Evolutionary conservation across 139 green algal genomes (phyloP).

Genomic region (Zygnema circumcarinatum): DNA sequence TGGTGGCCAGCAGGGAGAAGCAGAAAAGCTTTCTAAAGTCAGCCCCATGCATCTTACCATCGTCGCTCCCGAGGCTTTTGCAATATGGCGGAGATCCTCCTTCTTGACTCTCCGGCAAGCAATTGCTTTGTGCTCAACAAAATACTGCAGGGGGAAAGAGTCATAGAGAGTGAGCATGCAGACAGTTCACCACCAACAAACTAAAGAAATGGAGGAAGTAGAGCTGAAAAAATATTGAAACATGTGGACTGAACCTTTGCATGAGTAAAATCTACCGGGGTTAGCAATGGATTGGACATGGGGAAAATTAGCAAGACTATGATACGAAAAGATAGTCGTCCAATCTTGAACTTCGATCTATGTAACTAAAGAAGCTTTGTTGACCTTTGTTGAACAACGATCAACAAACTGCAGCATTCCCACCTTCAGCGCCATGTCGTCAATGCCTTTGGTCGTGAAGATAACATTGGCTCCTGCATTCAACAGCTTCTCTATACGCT

Average conservation of each 20-base stretch:
- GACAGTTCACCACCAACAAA: background rate
- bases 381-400: too few species aligned
- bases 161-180: background rate
- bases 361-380: too few species aligned
- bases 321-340: too few species aligned
- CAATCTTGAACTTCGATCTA: too few species aligned
- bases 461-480: slow-evolving; percentile 95
- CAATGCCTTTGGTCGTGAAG: slow-evolving; percentile 98
- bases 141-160: slow-evolving; percentile 74
- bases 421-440: slow-evolving; percentile 95
- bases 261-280: too few species aligned
- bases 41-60: too few species aligned
- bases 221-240: background rate
- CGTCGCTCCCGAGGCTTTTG: slow-evolving; percentile 86
- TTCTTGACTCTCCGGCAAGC: slow-evolving; percentile 90
- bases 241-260: too few species aligned
- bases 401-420: too few species aligned
- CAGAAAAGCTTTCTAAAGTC: too few species aligned
- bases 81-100: slow-evolving; percentile 94
- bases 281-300: too few species aligned
- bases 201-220: background rate
- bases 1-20: too few species aligned
- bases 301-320: too few species aligned
- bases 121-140: slow-evolving; percentile 95
- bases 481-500: slow-evolving; percentile 91